phyloP scores from a whole-genome alignment of 768 basidiomycete genomes.

The Suillus subluteus region DNA sequence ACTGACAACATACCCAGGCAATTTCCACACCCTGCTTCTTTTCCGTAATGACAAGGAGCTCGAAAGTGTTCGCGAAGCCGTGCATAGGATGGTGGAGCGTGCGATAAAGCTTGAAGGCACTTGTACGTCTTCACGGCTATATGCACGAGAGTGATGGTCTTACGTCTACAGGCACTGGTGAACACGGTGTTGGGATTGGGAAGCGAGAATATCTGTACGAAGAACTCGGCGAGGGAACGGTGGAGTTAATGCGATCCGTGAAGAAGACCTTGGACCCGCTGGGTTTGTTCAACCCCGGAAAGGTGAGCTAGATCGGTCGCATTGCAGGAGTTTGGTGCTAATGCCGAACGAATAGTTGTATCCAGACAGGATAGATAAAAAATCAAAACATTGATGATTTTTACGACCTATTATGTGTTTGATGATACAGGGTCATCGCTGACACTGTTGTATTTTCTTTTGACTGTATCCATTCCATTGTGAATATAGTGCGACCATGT shows the following conservation, averaged over 20 bases:
- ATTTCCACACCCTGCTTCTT: conserved; percentile 56
- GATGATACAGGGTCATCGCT: not conserved
- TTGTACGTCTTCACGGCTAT: conserved; percentile 44
- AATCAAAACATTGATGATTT: not conserved
- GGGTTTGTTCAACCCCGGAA: conserved; percentile 83
- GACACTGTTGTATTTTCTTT: not conserved
- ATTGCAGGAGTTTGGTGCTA: not conserved
- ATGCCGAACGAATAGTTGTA: conserved; percentile 9
- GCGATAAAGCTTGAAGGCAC: conserved; percentile 77
- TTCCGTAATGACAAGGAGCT: conserved; percentile 61
- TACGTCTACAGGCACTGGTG: conserved; percentile 62
- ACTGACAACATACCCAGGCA: conserved; percentile 34
- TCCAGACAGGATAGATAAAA: conserved; percentile 12
- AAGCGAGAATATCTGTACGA: conserved; percentile 80
- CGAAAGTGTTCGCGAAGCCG: conserved; percentile 44
- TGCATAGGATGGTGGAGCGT: conserved; percentile 64
- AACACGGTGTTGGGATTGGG: conserved; percentile 88
- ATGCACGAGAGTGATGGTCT: not conserved
- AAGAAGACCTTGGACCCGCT: conserved; percentile 77
- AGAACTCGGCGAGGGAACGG: conserved; percentile 83
- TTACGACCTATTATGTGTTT: not conserved
- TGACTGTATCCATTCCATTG: not conserved
- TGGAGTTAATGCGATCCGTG: conserved; percentile 81
- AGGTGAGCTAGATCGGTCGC: conserved; percentile 46
- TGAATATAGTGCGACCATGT: not conserved